Evolutionary conservation across 129 eudicot genomes (phyloP).

Genomic region (Lactuca sativa): DNA sequence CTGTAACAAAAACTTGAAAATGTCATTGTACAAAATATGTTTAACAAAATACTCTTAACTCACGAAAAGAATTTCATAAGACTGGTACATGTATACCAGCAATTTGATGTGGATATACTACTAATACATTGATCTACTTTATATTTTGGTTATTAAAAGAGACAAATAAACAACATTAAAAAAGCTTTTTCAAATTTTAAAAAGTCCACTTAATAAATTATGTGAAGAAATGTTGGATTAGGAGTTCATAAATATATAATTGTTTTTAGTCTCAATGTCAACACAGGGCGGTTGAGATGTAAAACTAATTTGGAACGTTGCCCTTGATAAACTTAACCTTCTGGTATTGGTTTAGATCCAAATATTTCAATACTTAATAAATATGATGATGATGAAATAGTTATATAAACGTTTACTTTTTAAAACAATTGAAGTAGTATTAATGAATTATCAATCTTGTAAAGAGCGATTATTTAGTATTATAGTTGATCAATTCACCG

Average conservation of each 20-base stretch:
- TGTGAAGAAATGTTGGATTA: constrained; percentile 7
- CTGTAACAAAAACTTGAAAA: too few species aligned
- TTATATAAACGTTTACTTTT: background rate
- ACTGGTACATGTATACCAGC: too few species aligned
- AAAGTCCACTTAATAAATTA: constrained; percentile 20
- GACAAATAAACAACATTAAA: background rate
- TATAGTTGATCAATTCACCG: background rate
- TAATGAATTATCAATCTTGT: background rate
- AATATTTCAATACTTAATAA: background rate
- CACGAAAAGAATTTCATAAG: too few species aligned
- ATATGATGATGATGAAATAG: background rate
- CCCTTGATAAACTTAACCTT: constrained; percentile 12
- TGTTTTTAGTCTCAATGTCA: constrained; percentile 11
- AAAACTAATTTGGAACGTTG: background rate
- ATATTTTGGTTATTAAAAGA: background rate
- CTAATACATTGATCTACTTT: too few species aligned
- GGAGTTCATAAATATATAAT: constrained; percentile 9
- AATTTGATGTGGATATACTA: too few species aligned
- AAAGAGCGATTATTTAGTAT: background rate
- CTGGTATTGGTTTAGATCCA: constrained; percentile 4
- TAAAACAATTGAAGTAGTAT: background rate
- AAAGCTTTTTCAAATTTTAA: background rate
- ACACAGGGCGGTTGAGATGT: constrained; percentile 5
- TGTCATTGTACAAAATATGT: too few species aligned
- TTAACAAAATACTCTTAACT: too few species aligned